A percentile compares a stretch with the other conserved stretches of the same genome.
Evolutionary conservation across 345 rosid genomes (phyloP).

Genomic region (Gossypium longicalyx): DNA sequence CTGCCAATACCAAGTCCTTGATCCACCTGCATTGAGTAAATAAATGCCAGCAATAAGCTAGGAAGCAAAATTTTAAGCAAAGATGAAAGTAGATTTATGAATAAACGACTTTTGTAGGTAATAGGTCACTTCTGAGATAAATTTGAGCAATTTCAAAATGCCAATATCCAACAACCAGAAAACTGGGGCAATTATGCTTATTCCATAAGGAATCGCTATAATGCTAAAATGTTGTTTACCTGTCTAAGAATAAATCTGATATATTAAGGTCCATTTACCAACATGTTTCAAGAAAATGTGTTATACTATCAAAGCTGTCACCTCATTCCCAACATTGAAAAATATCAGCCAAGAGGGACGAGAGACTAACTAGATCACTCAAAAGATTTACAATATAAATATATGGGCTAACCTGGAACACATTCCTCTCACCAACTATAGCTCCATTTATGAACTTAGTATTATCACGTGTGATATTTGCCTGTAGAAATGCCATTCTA

Average conservation of each 20-base stretch:
- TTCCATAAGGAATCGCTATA: not conserved
- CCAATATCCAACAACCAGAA: not conserved
- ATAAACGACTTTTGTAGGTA: not conserved
- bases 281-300: not conserved
- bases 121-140: not conserved
- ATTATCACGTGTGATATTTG: slow-evolving; percentile 95
- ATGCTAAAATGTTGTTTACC: not conserved
- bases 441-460: slow-evolving; percentile 92
- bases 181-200: no score
- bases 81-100: not conserved
- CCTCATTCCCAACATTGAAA: slow-evolving; percentile 1
- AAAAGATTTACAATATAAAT: not conserved
- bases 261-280: not conserved
- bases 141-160: no score
- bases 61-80: not conserved
- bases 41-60: slow-evolving; percentile 15
- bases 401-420: slow-evolving; percentile 71
- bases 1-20: slow-evolving; percentile 97
- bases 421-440: slow-evolving; percentile 93
- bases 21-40: slow-evolving; percentile 59
- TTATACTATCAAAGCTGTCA: not conserved
- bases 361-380: slow-evolving; percentile 10
- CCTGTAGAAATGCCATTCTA: slow-evolving; percentile 85
- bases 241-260: not conserved
- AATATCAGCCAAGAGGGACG: slow-evolving; percentile 1